Base-by-base conservation (phyloP, 306 rosid species). In the Myrica gale region DNA sequence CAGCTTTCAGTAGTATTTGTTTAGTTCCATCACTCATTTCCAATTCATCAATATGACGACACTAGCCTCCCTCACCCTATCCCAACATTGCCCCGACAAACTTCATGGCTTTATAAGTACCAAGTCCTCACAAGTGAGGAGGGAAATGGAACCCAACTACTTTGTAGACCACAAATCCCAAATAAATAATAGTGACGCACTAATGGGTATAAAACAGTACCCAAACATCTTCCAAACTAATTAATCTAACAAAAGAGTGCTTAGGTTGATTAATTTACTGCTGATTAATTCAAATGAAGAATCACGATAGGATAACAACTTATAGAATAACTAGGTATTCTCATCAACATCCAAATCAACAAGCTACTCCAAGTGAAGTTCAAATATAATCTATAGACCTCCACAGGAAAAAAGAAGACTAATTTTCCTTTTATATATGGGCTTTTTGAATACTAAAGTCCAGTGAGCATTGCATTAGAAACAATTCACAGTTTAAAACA, bases 381-480 rank as follows among this genome's bases (percentile, higher is more conserved):
- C 16, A 21, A 57, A 21, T 57, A 37, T 10, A 57, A 57, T 57
- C 41, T 57, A 57, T 21, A 57, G 10, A 58, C 15, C 65, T 4
- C 65, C 9, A 3, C 41, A 23, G 13, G 15, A 23, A 1, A 32
- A 58, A 58, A 21, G 41, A 58, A n/a, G 60, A 17, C 26, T 20
- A 8, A 57, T 20, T 57, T 20, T 3, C 15, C 20, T 62, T 62
- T 17, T 23, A 10, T 65, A 17, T 65, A 39, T 16, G 48, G 45
- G 20, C 15, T 65, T 65, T 65, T 17, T 7, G 46, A 41, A 41
- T 42, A 8, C 23, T 65, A 17, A 17, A 66, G 46, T 66, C 47
- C n/a, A 16, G 50, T 15, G 39, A 11, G 71, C 76, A 78, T 37
- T 37, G 9, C 32, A 43, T 72, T 62, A 61, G 41, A 68, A 15